Conservation (phyloP, 331 rosid species). For the Telfairia occidentalis region DNA sequence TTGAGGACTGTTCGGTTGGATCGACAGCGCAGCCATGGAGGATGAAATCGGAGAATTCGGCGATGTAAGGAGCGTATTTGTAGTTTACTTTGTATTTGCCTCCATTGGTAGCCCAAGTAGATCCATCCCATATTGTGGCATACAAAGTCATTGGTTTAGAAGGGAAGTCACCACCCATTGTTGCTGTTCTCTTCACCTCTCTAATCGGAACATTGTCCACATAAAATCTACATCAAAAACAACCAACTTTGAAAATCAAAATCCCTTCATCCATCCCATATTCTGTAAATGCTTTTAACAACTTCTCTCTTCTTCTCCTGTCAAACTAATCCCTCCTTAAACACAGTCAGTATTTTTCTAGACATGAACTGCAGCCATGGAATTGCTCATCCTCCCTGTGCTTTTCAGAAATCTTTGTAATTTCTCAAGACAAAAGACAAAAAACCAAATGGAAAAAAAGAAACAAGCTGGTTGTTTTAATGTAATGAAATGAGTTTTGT, state of each 20-base stretch:
- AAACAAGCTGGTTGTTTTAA: no score
- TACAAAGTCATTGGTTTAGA: slow-evolving; percentile 87
- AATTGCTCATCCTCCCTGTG: not conserved
- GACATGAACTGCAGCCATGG: not conserved
- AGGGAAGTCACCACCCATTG: slow-evolving; percentile 91
- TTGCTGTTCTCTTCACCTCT: slow-evolving; percentile 53
- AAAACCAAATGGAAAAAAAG: not conserved
- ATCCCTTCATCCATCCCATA: not conserved
- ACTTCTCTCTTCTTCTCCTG: not conserved
- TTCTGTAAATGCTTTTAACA: not conserved
- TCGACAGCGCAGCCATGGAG: slow-evolving; percentile 87
- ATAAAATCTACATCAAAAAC: slow-evolving; percentile 47
- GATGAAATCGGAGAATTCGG: slow-evolving; percentile 61
- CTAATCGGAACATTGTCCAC: slow-evolving; percentile 80
- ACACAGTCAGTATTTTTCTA: not conserved
- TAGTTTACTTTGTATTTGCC: slow-evolving; percentile 87
- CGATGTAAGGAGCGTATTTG: slow-evolving; percentile 75
- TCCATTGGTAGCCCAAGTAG: slow-evolving; percentile 95
- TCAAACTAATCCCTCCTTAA: not conserved
- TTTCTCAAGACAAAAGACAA: not conserved
- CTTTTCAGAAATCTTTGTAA: not conserved
- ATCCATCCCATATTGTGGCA: slow-evolving; percentile 97
- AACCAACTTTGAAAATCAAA: not conserved
- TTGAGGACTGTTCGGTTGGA: slow-evolving; percentile 48
- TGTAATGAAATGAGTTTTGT: not conserved